Evolutionary conservation across 306 rosid species (phyloP).

Genomic region (Arachis stenosperma): DNA sequence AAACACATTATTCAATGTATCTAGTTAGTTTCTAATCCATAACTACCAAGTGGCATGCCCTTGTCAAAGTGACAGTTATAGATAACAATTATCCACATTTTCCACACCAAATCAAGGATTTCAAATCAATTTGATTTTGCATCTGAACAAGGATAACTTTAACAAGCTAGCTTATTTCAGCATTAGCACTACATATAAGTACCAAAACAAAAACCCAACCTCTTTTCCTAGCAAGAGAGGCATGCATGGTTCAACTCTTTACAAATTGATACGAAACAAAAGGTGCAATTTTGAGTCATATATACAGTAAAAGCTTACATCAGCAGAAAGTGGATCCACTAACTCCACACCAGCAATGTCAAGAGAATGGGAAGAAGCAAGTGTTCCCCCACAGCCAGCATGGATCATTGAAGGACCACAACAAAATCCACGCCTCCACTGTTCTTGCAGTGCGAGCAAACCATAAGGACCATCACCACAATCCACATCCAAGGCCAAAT

Average conservation of each 20-base stretch:
- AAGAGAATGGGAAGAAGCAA: constrained; percentile 94
- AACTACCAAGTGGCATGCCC: constrained; percentile 12
- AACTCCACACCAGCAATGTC: constrained; percentile 99
- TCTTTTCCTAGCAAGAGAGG: constrained; percentile 9
- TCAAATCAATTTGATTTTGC: constrained; percentile 27
- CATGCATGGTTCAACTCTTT: not conserved
- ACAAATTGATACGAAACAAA: not conserved
- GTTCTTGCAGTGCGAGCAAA: constrained; percentile 96
- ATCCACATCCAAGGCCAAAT: constrained; percentile 86
- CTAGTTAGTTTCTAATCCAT: no score
- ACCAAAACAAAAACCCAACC: constrained; percentile 18
- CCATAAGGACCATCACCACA: constrained; percentile 98
- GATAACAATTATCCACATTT: constrained; percentile 5
- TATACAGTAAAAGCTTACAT: constrained; percentile 61
- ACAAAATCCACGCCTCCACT: constrained; percentile 95
- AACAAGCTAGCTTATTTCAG: constrained; percentile 22
- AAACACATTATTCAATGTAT: not conserved
- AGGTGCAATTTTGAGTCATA: constrained; percentile 25
- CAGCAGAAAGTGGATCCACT: constrained; percentile 93
- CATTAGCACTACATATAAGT: constrained; percentile 21
- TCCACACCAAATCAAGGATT: constrained; percentile 22
- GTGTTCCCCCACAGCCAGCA: constrained; percentile 98
- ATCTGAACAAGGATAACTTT: constrained; percentile 29
- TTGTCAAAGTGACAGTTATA: constrained; percentile 5
- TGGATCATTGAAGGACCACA: constrained; percentile 98